A percentile compares a stretch with the other conserved stretches of the same genome.
phyloP scores from a whole-genome alignment of 1,284 basidiomycete genomes.

The Heterobasidion irregulare region DNA sequence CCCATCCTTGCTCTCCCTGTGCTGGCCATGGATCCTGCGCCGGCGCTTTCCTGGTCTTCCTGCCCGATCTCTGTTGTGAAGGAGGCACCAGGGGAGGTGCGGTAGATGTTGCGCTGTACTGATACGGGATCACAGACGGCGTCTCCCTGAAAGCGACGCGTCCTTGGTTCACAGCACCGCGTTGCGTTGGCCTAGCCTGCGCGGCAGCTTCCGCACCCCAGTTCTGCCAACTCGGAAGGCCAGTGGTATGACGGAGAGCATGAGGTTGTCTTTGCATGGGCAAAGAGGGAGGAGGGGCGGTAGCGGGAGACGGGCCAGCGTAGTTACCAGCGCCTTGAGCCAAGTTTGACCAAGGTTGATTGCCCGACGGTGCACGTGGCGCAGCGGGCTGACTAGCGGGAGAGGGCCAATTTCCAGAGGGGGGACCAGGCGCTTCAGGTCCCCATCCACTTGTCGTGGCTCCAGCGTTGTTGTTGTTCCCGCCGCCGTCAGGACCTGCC shows the following conservation, averaged over 20 bases:
- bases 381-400: background rate
- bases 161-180: background rate
- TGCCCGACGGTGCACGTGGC: background rate
- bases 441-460: background rate
- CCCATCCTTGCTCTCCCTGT: background rate
- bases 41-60: conserved; percentile 8
- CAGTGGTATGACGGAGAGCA: background rate
- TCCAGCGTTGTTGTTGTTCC: background rate
- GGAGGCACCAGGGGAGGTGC: background rate
- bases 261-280: background rate
- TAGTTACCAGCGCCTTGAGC: background rate
- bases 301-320: background rate
- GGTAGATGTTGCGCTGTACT: background rate
- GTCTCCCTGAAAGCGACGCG: background rate
- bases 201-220: conserved; percentile 6
- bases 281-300: background rate
- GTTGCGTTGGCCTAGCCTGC: background rate
- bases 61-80: background rate
- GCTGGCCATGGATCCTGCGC: background rate
- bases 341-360: background rate
- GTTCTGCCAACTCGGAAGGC: conserved; percentile 3
- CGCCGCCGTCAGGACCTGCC: background rate
- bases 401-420: background rate
- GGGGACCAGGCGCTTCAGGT: background rate
- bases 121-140: conserved; percentile 1